Conservation (phyloP, 495 filamentous ascomycete genomes). For the Tuber melanosporum region DNA sequence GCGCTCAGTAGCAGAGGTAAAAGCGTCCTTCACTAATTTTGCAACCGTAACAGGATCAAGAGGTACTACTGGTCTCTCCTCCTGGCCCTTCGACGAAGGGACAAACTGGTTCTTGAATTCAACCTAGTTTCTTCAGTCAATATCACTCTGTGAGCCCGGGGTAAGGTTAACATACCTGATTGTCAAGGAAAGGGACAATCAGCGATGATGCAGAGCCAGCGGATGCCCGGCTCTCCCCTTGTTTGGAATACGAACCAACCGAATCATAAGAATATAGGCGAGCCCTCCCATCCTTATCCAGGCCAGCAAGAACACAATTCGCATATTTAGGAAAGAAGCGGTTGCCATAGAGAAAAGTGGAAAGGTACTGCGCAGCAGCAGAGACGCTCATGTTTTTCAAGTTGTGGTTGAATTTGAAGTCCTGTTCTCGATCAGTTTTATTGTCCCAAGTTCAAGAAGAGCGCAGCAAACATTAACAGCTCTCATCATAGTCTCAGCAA, state of each 20-base stretch:
- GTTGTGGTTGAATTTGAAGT: slow-evolving; percentile 43
- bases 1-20: slow-evolving; percentile 93
- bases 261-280: slow-evolving; percentile 96
- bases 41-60: slow-evolving; percentile 69
- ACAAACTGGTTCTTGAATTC: slow-evolving; percentile 99
- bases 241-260: slow-evolving; percentile 74
- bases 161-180: slow-evolving; percentile 51
- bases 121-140: slow-evolving; percentile 48
- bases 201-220: slow-evolving; percentile 91
- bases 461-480: slow-evolving; percentile 39
- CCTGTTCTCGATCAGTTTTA: slow-evolving; percentile 26
- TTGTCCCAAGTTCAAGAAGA: not conserved
- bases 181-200: slow-evolving; percentile 99
- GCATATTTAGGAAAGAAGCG: slow-evolving; percentile 99
- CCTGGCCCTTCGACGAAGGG: slow-evolving; percentile 66
- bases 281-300: slow-evolving; percentile 91
- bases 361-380: slow-evolving; percentile 85
- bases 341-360: slow-evolving; percentile 90
- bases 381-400: slow-evolving; percentile 65
- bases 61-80: slow-evolving; percentile 51
- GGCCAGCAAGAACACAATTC: slow-evolving; percentile 79
- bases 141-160: not conserved
- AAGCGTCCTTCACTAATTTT: slow-evolving; percentile 87
- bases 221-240: slow-evolving; percentile 89
- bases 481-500: slow-evolving; percentile 42